Evolutionary conservation across 2,329 filamentous ascomycete genomes (phyloP), one percentile per base, ranked within the genome.

Genomic region (Knufia petricola): DNA sequence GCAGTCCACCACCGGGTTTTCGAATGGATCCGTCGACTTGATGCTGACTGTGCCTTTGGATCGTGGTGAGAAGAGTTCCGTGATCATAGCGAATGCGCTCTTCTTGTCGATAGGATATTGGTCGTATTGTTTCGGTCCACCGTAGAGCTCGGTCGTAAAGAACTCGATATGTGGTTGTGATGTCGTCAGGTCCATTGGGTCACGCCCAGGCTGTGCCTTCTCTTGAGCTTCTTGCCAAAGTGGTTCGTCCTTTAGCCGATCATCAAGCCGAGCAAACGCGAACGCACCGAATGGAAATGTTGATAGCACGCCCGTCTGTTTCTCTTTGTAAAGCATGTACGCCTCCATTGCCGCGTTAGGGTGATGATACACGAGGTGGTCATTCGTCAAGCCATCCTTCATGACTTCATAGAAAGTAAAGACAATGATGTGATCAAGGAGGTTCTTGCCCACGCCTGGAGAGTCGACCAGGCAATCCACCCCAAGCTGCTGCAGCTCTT

Each of bases 251-350:
- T 69, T 64, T 1, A 83, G 69, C 4, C 78, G 74, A 7, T 79
- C 71, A 50, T 81, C 77, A 0, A 83, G 66, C n/a, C 79, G 72
- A 4, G 78, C 74, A 55, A 72, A 84, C 9, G 73, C 78, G 49
- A 82, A 81, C 9, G 71, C 69, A 34, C 79, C 79, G 46, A 82
- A 83, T 8, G 79, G 79, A 56, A 82, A 81, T 0, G 70, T 74
- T 1, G 79, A 76, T 1, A 82, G 64, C 28, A 78, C 68, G 1
- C 80, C 79, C 1, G 69, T 67, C 57, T 79, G 79, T 44, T 75
- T 70, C 24, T 78, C 71, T 59, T 77, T 73, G 72, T 76, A 83
- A 41, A 75, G 67, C 10, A 68, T 61, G 56, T 76, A 75, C 0
- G 75, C 70, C 46, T 71, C 71, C 10, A 66, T 64, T 15, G 75